Base-by-base conservation (phyloP, 2,329 filamentous ascomycete genomes). In the Cylindrodendrum hubeiense region DNA sequence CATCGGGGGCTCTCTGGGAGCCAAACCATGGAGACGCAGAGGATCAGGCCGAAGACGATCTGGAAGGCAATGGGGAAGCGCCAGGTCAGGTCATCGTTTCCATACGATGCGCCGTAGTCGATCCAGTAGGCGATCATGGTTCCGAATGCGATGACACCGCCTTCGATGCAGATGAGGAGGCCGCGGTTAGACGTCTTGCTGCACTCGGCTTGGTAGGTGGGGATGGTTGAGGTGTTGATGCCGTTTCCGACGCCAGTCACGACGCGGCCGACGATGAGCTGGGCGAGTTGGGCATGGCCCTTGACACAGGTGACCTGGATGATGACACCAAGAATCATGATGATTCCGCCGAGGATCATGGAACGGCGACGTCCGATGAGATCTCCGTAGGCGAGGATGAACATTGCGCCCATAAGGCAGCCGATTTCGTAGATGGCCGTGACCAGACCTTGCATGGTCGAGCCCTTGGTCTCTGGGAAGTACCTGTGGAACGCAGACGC, bases 281-380 rank as follows among this genome's bases (percentile, higher is more conserved):
- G 85, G 0, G 83, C 80, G 33, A 86, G 73, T n/a, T 65, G 69
- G 30, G 49, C 60, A 24, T 73, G 66, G 0, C 85, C 76, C 22
- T 77, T 79, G 76, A 77, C 71, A 19, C 78, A 58, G 17, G 82
- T 80, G 37, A 86, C 78, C 72, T 91, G 90, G 39, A 91, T 84
- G 9, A 86, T 80, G 34, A 89, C 88, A 19, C 89, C 89, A 10
- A 89, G 59, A 9, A 89, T 83, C 84, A 91, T 88, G 68, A 91
- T 84, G 12, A 79, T 67, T 9, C 84, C 85, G 17, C 89, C 89
- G 2, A 80, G 19, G n/a, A 87, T 80, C 70, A 91, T 87, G 56
- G 89, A 88, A 2, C 84, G 85, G 41, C 85, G 77, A 44, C 84
- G 74, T 26, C 83, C 84, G 5, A 85, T 75, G 0, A 82, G 60